Evolutionary conservation across 345 rosid genomes (phyloP), one percentile per base, ranked within the genome.

Genomic region (Erucastrum elatum): DNA sequence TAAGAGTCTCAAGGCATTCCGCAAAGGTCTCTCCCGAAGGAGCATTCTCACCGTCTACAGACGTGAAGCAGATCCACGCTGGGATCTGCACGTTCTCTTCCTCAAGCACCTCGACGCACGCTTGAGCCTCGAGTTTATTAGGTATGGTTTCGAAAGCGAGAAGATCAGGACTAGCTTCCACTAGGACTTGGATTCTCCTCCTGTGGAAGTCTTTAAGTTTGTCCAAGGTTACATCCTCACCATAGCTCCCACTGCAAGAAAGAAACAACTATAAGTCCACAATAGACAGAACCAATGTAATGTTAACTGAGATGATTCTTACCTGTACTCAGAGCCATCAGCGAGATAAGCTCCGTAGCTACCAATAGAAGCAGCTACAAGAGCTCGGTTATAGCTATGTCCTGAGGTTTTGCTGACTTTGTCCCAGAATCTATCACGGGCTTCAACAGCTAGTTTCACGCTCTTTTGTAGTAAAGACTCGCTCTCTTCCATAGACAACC

Each of bases 251-350:
- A 82, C 98, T 94, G 85, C 34, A 74, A 66, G 17, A 63, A 51
- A 13, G 0, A 78, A 60, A 46, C 1, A 37, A 66, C n/a, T 5
- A 12, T 21, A 62, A 30, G 11, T 37, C 2, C 41, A 8, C 10
- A 37, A 2, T 2, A 10, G 1, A 37, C 41, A 37, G 41, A 66
- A 37, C n/a, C n/a, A 16, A 29, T 17, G 26, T 33, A 21, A 68
- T 31, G 39, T 46, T 35, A 68, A 26, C 7, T 39, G 13, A 1
- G 3, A 1, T 25, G n/a, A 46, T 37, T 0, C 6, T 62, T 3
- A 92, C 98, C 94, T 94, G 85, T 94, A 94, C 71, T 92, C 98
- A 15, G 98, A 94, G 37, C 97, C 98, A 85, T 94, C 98, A 29
- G 97, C 97, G 39, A 92, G 92, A 84, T 87, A 94, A 56, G 98